phyloP scores from a whole-genome alignment of 805 yeast genomes.

The Jamesozyma jinghongensis region DNA sequence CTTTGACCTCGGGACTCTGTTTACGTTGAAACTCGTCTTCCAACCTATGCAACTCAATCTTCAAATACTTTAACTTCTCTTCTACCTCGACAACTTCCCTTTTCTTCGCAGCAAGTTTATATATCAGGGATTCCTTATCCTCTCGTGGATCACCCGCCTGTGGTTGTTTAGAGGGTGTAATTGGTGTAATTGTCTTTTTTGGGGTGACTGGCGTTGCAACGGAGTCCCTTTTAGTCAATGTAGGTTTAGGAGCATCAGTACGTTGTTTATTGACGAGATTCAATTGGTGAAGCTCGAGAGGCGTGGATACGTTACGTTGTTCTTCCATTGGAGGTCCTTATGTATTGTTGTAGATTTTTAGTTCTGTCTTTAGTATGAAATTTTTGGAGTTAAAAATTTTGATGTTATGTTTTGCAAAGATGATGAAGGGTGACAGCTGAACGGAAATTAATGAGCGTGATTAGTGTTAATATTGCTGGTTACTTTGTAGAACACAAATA shows the following conservation, averaged over 20 bases:
- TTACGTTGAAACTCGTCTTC: constrained; percentile 30
- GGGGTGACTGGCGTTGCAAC: constrained; percentile 2
- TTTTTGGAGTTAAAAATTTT: too few relatives aligned
- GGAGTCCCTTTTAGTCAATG: background rate
- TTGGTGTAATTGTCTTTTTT: constrained; percentile 2
- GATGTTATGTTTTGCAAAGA: background rate
- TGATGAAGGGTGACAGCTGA: too few relatives aligned
- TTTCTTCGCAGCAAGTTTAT: constrained; percentile 42
- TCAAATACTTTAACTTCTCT: constrained; percentile 31
- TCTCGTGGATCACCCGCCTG: background rate
- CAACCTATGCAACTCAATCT: constrained; percentile 31
- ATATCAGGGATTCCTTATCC: constrained; percentile 22
- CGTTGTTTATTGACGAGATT: constrained; percentile 19
- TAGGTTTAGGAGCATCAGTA: background rate
- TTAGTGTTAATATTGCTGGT: constrained; percentile 3
- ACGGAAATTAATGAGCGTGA: background rate
- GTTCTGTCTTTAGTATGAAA: too few relatives aligned
- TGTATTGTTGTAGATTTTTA: background rate
- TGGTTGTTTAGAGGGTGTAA: constrained; percentile 1
- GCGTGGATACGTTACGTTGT: constrained; percentile 15
- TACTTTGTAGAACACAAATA: constrained; percentile 11
- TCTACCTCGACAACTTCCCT: constrained; percentile 43
- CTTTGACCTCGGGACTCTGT: constrained; percentile 2
- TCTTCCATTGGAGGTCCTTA: constrained; percentile 5
- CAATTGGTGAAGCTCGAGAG: constrained; percentile 19